A percentile compares a stretch with the other conserved stretches of the same genome.
phyloP scores from a whole-genome alignment of 1,139 yeast genomes.

The Pichia sp. region DNA sequence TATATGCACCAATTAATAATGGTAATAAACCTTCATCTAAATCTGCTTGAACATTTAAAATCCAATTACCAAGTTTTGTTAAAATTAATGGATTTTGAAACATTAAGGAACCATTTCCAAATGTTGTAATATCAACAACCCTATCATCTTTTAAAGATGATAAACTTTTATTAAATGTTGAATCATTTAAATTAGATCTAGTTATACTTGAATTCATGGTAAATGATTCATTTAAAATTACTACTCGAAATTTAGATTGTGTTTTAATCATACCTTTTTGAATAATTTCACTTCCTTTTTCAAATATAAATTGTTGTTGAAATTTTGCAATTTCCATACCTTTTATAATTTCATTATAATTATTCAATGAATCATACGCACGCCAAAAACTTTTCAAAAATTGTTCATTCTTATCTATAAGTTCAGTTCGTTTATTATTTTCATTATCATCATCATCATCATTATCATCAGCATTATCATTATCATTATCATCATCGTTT shows the following conservation, averaged over 20 bases:
- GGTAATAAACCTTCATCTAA: conserved; percentile 69
- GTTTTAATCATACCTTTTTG: conserved; percentile 79
- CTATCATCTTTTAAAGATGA: conserved; percentile 22
- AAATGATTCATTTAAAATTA: conserved; percentile 72
- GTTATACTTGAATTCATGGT: conserved; percentile 23
- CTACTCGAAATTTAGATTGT: conserved; percentile 73
- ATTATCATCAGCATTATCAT: not conserved
- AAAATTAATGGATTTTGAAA: conserved; percentile 84
- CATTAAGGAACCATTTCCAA: conserved; percentile 48
- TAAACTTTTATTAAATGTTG: conserved; percentile 12
- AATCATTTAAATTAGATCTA: conserved; percentile 12
- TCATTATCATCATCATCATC: not conserved
- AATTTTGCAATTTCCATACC: conserved; percentile 79
- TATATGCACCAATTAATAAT: conserved; percentile 80
- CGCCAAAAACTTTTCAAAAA: conserved; percentile 93
- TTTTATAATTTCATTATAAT: conserved; percentile 52
- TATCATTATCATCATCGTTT: not conserved
- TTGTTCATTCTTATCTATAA: conserved; percentile 42
- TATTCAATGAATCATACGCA: conserved; percentile 84
- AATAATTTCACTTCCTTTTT: conserved; percentile 81
- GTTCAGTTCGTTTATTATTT: no score
- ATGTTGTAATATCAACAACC: conserved; percentile 32
- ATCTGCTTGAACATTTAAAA: conserved; percentile 84
- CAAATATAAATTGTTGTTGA: conserved; percentile 78
- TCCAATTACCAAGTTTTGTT: conserved; percentile 82